Evolutionary conservation across 768 basidiomycete genomes (phyloP), one percentile per base, ranked within the genome.

Genomic region (Pleurotus djamor): DNA sequence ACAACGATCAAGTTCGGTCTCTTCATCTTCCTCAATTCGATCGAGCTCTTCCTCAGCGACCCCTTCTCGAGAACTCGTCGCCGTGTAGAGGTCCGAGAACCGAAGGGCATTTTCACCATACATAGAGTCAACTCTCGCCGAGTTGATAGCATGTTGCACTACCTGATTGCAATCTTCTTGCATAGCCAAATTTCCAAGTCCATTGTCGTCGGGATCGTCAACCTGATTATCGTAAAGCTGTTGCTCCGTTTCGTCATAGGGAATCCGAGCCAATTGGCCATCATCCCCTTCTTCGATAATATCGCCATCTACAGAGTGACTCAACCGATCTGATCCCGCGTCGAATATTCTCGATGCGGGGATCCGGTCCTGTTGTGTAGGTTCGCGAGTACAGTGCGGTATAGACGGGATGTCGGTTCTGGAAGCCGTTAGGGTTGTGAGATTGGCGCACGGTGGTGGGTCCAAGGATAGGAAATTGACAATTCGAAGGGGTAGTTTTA

Each of bases 401-500:
- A 10, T 32, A 32, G 37, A 44, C 17, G 14, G 13, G 5, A 35
- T 21, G 12, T 37, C 48, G n/a, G 0, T 14, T 13, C 48, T 37
- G 5, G n/a, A 38, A 28, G 35, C 44, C 38, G 17, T 21, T 43
- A 32, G 12, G 45, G 21, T 3, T 34, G 37, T 63, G 38, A 9
- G 65, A 66, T 41, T 65, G n/a, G 63, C 67, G 44, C 69, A 74
- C 38, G 87, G 87, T 10, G 88, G 89, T 17, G 92, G 91, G 69
- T 96, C 92, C 62, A 97, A 77, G 10, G 94, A 95, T 33, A 94
- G 72, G 72, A 92, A 91, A 68, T 89, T 94, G 74, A 94, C 78
- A 65, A 96, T 83, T 14, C 81, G 79, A 63, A 94, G 74, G 0
- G 94, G 94, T 7, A 95, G 69, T 17, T 83, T 84, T 60, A 89